phyloP scores from a whole-genome alignment of 1,139 yeast species.

The Saccharomyces hybrid region DNA sequence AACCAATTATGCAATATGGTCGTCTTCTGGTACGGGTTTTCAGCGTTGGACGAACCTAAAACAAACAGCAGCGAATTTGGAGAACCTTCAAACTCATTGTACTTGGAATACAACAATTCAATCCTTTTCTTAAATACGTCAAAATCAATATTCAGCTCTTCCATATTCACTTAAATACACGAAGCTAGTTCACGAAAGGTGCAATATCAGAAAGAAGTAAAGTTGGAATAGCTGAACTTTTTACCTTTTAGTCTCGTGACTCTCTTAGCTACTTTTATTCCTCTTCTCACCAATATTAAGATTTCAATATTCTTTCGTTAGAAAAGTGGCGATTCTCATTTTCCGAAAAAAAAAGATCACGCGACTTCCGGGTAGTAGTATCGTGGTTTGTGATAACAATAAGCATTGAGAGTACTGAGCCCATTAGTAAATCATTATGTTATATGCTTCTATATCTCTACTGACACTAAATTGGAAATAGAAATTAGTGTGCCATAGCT shows the following conservation, averaged over 20 bases:
- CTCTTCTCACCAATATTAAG: neutral
- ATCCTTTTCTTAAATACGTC: slow-evolving; percentile 35
- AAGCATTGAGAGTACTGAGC: neutral
- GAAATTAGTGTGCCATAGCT: neutral
- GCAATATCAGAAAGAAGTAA: too few species aligned
- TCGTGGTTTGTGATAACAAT: neutral
- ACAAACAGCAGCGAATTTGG: slow-evolving; percentile 53
- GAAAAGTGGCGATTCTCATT: neutral
- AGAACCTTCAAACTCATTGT: slow-evolving; percentile 39
- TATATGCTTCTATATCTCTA: neutral
- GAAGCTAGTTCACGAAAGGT: neutral
- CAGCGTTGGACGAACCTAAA: slow-evolving; percentile 79
- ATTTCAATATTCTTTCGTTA: neutral
- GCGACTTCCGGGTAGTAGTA: neutral
- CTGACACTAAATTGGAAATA: too few species aligned
- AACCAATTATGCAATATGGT: slow-evolving; percentile 89
- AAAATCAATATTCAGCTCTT: slow-evolving; percentile 36
- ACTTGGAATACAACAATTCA: slow-evolving; percentile 27
- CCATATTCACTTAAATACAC: slow-evolving; percentile 13
- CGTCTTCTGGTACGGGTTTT: slow-evolving; percentile 84
- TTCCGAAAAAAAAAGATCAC: neutral
- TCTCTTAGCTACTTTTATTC: neutral
- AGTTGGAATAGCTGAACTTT: neutral
- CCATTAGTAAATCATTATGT: neutral
- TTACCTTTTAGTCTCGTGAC: neutral